Base-by-base conservation (phyloP, 208 protist species). In the Wallacemonas rigidus region DNA sequence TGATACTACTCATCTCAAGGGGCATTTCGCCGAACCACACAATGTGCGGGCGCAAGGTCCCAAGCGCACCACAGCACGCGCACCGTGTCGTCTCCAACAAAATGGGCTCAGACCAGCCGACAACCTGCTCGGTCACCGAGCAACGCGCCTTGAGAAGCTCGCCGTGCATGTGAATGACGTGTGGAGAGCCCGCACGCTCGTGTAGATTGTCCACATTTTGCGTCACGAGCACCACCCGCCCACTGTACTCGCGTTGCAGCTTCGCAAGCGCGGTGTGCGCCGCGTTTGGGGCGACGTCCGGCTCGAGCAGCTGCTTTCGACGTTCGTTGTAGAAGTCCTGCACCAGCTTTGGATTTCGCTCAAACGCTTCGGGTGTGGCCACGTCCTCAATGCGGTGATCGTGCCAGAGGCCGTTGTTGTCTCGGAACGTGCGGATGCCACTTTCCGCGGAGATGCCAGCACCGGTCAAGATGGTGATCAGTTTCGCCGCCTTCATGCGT, bases 21-120 rank as follows among this genome's bases (percentile, higher is more conserved):
- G 88, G 90, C 79, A 93, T 84, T 65, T 95, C 90, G 12, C 80
- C 86, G 73, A 93, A 95, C 86, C 87, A 95, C 11, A 95, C 90
- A 82, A 93, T 92, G 63, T 93, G 81, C 11, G 90, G 90, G 12
- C 90, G 83, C 53, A 95, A 72, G 6, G 86, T 93, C 35, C 75
- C 76, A 1, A 85, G 26, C 6, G 67, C 5, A 48, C 62, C 58
- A 70, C 87, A 93, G 64, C 83, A 89, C 1, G 63, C 61, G 53
- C 87, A 95, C 26, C 58, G 54, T 48, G 80, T 81, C 64, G 64
- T 61, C 2, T 79, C 74, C n/a, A 68, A 64, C 1, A 77, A 3
- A 12, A 91, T 64, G 57, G 87, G 79, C 35, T 74, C 69, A 15
- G 11, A 15, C 63, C 71, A 85, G 4, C 68, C 41, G 62, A 79